Base-by-base conservation (phyloP, 345 rosid genomes). In the Brassica carinata region DNA sequence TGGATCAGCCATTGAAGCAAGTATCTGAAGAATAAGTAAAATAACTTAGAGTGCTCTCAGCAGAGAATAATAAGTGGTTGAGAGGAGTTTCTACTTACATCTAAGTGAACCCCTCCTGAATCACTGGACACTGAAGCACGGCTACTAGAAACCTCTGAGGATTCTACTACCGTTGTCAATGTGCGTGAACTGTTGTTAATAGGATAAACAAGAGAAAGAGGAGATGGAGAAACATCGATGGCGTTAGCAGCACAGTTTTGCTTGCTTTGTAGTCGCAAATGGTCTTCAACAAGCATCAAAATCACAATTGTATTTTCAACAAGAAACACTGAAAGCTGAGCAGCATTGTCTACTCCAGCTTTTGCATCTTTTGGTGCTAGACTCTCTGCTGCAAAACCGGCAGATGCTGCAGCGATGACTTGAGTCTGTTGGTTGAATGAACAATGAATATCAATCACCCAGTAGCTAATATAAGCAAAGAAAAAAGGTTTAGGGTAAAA, bases 201-300 rank as follows among this genome's bases (percentile, higher is more conserved):
- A 45, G 98, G 87, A 77, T 91, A 87, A 51, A 84, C 91, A 69
- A 91, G 87, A 81, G 98, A 88, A 83, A 93, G 88, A 64, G 97
- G 96, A 83, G 99, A 91, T 11, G 87, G 87, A 74, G 93, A 84
- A 73, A 80, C 85, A 82, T 91, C 92, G 71, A 81, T 64, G 48
- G 71, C 78, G 27, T 53, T 77, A 64, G 96, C 87, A 58, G 94
- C 90, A 80, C 85, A 87, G 70, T 88, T 87, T 77, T 90, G 86
- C 82, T 90, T 96, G 90, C 99, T 93, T 84, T 93, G 99, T 62
- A 93, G 73, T 73, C 99, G 87, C 81, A 96, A 83, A 85, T 96
- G 99, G 82, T 96, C 99, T 86, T 96, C 99, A 18, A 96, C 99
- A 79, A 96, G 97, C 99, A 96, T 96, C 74, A 96, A 79, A 69